Evolutionary conservation across 306 rosid species (phyloP).

Genomic region (Quercus ilex): DNA sequence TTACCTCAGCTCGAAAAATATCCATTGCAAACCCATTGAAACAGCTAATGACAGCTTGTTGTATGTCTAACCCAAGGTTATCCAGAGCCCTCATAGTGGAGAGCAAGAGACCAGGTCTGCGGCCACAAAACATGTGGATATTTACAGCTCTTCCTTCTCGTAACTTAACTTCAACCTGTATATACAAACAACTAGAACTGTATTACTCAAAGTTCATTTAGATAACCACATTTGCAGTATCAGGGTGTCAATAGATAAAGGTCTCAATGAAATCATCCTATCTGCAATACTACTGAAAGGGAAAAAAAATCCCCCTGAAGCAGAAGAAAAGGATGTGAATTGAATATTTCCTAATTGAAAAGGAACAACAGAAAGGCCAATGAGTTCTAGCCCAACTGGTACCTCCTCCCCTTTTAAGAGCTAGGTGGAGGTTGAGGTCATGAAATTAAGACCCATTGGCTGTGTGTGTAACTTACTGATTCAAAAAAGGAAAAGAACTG

Average conservation of each 20-base stretch:
- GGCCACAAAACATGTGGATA: constrained; percentile 87
- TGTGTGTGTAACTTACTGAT: too few species aligned
- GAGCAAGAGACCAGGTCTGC: constrained; percentile 80
- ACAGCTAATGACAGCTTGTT: constrained; percentile 95
- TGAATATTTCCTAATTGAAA: neutral
- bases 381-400: too few species aligned
- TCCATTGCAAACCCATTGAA: constrained; percentile 96
- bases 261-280: neutral
- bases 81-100: constrained; percentile 92
- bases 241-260: neutral
- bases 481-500: too few species aligned
- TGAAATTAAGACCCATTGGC: too few species aligned
- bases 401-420: too few species aligned
- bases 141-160: constrained; percentile 89
- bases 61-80: constrained; percentile 78
- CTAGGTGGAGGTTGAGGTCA: too few species aligned
- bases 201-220: neutral
- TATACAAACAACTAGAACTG: neutral
- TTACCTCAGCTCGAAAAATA: constrained; percentile 87
- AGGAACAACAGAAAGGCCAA: neutral
- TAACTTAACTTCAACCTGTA: constrained; percentile 75
- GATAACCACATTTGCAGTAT: neutral
- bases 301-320: neutral
- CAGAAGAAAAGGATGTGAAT: neutral
- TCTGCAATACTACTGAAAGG: neutral